Conservation (phyloP, 805 yeast genomes). For the Saccharomycopsis sp. region DNA sequence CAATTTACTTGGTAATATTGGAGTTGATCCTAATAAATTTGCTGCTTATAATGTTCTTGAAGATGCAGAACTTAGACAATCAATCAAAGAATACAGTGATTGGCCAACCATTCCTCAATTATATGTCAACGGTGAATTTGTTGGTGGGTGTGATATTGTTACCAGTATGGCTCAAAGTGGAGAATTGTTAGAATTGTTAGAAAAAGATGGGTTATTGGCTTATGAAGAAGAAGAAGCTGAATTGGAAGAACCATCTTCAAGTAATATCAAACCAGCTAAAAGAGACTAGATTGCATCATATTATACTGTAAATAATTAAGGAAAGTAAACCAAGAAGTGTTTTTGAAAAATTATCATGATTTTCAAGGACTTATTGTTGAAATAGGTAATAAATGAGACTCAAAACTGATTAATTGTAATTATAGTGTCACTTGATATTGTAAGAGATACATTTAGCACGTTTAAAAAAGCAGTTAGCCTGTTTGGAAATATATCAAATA, state of each 20-base stretch:
- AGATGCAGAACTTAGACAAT: slow-evolving; percentile 87
- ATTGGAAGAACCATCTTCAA: slow-evolving; percentile 13
- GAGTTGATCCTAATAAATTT: slow-evolving; percentile 92
- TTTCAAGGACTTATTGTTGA: too few species aligned
- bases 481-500: too few species aligned
- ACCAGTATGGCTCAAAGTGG: slow-evolving; percentile 87
- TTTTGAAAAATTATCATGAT: too few species aligned
- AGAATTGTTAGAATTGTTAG: slow-evolving; percentile 80
- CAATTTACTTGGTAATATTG: slow-evolving; percentile 88
- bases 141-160: slow-evolving; percentile 96
- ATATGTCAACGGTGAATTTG: slow-evolving; percentile 80
- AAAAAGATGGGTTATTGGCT: slow-evolving; percentile 64
- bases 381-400: too few species aligned
- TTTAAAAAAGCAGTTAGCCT: too few species aligned
- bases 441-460: too few species aligned
- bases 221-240: slow-evolving; percentile 57
- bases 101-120: slow-evolving; percentile 99
- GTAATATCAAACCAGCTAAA: slow-evolving; percentile 16
- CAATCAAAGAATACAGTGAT: slow-evolving; percentile 87
- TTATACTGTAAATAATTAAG: too few species aligned
- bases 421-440: too few species aligned
- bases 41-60: slow-evolving; percentile 96
- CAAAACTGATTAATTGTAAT: too few species aligned
- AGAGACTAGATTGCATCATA: too few species aligned
- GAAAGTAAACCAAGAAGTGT: too few species aligned